Conservation (phyloP, 2,329 filamentous ascomycete species). For the Cercospora canescens region DNA sequence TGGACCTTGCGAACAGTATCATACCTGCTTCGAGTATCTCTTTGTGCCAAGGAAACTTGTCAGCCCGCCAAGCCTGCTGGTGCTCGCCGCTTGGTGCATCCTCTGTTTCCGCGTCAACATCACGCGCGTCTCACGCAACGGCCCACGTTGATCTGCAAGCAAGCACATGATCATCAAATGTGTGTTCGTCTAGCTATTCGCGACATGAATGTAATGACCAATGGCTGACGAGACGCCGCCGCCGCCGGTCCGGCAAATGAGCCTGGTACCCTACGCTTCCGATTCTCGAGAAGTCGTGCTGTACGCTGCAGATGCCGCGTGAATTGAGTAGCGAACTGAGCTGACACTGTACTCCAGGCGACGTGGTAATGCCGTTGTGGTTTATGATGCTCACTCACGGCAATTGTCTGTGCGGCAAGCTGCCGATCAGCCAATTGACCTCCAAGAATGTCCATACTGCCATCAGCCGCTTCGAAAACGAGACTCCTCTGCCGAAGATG, state of each 20-base stretch:
- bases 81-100: neutral
- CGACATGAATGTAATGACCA: conserved; percentile 3
- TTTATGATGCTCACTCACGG: conserved; percentile 81
- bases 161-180: neutral
- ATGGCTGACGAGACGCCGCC: conserved; percentile 37
- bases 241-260: conserved; percentile 51
- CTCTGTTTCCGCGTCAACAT: neutral
- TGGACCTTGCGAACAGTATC: neutral
- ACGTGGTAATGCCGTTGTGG: conserved; percentile 87
- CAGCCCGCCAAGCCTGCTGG: neutral
- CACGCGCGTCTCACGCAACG: neutral
- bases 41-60: neutral
- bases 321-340: neutral
- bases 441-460: conserved; percentile 84
- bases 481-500: conserved; percentile 31
- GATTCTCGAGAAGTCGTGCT: conserved; percentile 76
- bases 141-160: neutral
- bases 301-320: conserved; percentile 54
- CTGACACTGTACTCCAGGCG: conserved; percentile 59
- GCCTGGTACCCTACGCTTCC: conserved; percentile 73
- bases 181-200: neutral
- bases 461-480: conserved; percentile 64
- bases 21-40: neutral
- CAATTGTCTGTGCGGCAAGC: conserved; percentile 78
- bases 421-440: conserved; percentile 55